Conservation (phyloP, 108 stramenopile species). For the Cyclotella sp. region DNA sequence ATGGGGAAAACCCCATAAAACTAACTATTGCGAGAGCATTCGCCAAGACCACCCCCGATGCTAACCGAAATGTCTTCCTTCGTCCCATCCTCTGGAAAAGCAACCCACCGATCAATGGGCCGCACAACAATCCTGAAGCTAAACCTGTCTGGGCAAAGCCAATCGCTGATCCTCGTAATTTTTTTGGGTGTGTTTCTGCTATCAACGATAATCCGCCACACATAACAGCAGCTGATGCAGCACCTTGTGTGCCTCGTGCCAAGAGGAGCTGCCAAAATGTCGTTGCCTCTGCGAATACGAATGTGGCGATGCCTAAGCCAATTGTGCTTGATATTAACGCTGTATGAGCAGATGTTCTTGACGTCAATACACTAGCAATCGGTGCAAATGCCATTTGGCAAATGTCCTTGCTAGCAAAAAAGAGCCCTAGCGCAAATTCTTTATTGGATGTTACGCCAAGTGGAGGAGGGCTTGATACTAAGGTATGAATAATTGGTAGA, state of each 20-base stretch:
- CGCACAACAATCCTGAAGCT: slow-evolving; percentile 29
- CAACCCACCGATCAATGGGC: slow-evolving; percentile 39
- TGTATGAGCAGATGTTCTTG: slow-evolving; percentile 27
- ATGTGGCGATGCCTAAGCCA: slow-evolving; percentile 35
- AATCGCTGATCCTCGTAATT: slow-evolving; percentile 30
- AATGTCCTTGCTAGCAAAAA: slow-evolving; percentile 45
- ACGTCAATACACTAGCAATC: slow-evolving; percentile 29
- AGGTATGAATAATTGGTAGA: slow-evolving; percentile 44
- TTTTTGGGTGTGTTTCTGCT: slow-evolving; percentile 32
- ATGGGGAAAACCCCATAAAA: slow-evolving; percentile 38
- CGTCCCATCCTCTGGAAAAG: slow-evolving; percentile 36
- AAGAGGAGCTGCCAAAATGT: slow-evolving; percentile 34
- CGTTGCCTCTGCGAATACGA: slow-evolving; percentile 37
- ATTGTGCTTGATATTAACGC: slow-evolving; percentile 21
- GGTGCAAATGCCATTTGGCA: slow-evolving; percentile 42
- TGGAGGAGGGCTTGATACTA: slow-evolving; percentile 41
- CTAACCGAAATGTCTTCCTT: slow-evolving; percentile 38
- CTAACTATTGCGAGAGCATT: slow-evolving; percentile 26
- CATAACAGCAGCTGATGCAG: slow-evolving; percentile 41
- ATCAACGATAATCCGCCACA: slow-evolving; percentile 41
- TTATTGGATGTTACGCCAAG: slow-evolving; percentile 37
- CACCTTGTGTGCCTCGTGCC: slow-evolving; percentile 38
- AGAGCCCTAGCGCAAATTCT: slow-evolving; percentile 35
- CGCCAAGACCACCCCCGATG: slow-evolving; percentile 29
- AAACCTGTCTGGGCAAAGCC: slow-evolving; percentile 37